Evolutionary conservation across 805 yeast species (phyloP), one percentile per base, ranked within the genome.

Genomic region (Zygotorulaspora danielsina): DNA sequence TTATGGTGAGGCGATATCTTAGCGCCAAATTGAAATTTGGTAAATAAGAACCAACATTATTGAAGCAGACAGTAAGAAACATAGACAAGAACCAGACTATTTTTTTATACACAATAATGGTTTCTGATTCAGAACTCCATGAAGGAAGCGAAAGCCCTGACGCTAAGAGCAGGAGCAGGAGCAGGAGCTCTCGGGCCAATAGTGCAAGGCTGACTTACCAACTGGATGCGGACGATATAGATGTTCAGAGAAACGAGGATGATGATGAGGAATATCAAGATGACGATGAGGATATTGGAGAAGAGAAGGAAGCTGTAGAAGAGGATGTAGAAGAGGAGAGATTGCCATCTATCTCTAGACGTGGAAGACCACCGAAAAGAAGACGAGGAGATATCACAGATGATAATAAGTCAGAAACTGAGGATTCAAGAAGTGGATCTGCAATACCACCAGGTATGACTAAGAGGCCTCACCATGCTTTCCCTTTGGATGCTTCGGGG

Each of bases 401-500:
- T 20, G 59, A 43, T 6, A 53, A 42, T 8, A 54, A 46, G 11
- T 51, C 49, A 6, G 57, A 56, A 50, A 57, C 49, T 6, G 65
- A 52, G 6, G 60, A 45, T 10, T 55, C 49, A 3, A 56, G 49
- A 13, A 56, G 55, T 32, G 69, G 45, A 10, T 48, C 52, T 8
- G 41, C 42, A 8, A 27, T 33, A 5, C 46, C 46, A 12, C 42
- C 42, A 15, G 35, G 32, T n/a, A 22, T 36, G 4, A 44, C 35
- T 17, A 72, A 72, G 31, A 64, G 61, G 32, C 61, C 78, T 53
- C 54, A 61, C 27, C 65, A 74, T 20, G 64, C 66, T 13, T 57
- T 59, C 32, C 75, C 75, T 3, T 66, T 73, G 26, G 88, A 84
- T 54, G 84, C 76, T 32, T 75, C 78, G 19, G 95, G 94, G 2